phyloP scores from a whole-genome alignment of 2,329 filamentous ascomycete species.

The Phialemonium atrogriseum region DNA sequence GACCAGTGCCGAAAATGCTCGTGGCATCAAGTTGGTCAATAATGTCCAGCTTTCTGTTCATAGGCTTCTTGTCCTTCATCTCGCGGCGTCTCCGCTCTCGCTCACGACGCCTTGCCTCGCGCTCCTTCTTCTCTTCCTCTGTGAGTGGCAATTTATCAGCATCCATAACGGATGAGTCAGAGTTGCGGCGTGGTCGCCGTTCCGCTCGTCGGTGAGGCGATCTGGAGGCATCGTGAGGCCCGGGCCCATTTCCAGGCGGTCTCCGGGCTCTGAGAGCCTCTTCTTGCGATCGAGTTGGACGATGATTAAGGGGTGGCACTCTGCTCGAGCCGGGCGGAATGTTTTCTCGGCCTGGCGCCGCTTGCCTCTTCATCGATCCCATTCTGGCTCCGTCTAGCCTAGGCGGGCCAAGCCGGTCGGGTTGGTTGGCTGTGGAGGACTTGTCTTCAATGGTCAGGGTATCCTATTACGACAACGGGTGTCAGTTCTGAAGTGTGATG shows the following conservation, averaged over 20 bases:
- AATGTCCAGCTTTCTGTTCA: slow-evolving; percentile 61
- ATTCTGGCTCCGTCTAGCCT: slow-evolving; percentile 19
- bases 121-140: slow-evolving; percentile 47
- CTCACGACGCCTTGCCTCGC: slow-evolving; percentile 42
- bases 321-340: slow-evolving; percentile 36
- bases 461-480: slow-evolving; percentile 45
- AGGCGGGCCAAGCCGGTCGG: slow-evolving; percentile 8
- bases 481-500: slow-evolving; percentile 3
- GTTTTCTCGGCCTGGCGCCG: slow-evolving; percentile 37
- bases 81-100: slow-evolving; percentile 43
- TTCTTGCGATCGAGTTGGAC: slow-evolving; percentile 58
- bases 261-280: slow-evolving; percentile 48
- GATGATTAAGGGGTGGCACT: slow-evolving; percentile 41
- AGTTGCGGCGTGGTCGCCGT: slow-evolving; percentile 61
- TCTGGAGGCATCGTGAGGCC: slow-evolving; percentile 20
- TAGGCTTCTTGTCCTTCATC: slow-evolving; percentile 41
- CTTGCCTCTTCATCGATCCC: slow-evolving; percentile 29
- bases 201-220: slow-evolving; percentile 23
- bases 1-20: slow-evolving; percentile 85
- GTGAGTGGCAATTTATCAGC: slow-evolving; percentile 52
- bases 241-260: slow-evolving; percentile 26
- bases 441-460: slow-evolving; percentile 60
- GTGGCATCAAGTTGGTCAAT: slow-evolving; percentile 97
- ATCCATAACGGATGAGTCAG: slow-evolving; percentile 61
- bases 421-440: slow-evolving; percentile 11